Base-by-base conservation (phyloP, 192 early-diverging fungal genomes). In the Geranomyces variabilis region DNA sequence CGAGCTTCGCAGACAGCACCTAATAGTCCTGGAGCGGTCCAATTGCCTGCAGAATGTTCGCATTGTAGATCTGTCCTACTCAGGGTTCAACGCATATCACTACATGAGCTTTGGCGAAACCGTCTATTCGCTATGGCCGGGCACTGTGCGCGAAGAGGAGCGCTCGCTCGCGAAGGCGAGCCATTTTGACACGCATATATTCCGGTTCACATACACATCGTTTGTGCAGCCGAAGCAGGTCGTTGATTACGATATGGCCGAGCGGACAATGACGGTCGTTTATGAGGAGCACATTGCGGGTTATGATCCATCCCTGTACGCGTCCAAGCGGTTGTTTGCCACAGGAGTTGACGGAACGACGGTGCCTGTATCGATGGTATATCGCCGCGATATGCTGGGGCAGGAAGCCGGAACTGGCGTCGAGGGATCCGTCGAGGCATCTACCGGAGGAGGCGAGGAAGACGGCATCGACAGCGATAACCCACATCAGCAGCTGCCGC, bases 31-130 rank as follows among this genome's bases (percentile, higher is more conserved):
- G 53, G 86, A 88, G 63, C 77, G 87, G 1, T 84, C 80, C 31
- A 88, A 88, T 59, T 87, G 87, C 57, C 73, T 87, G 24, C 87
- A 88, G 43, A 88, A 88, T 43, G 81, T 86, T 0, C 82, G 86
- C 13, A 82, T 88, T 6, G 66, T 87, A n/a, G 81, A 88, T 47
- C 34, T 86, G 43, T 31, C 63, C 6, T 44, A 56, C 21, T 45
- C 48, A 19, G 74, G 77, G 0, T 83, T 88, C 56, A 73, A 70
- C 17, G 62, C 77, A 19, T 88, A 84, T 57, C 86, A 88, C 59
- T 88, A 88, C 66, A 67, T 88, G 4, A 82, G 84, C 30, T 88
- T 88, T 64, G 81, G 83, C 0, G 86, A 88, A 55, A 81, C 58
- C 13, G 86, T 88, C 1, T 81, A 80, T 36, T 77, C 75, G 10